Evolutionary conservation across 495 filamentous ascomycete genomes (phyloP), one percentile per base, ranked within the genome.

Genomic region (Apiosordaria backusii): DNA sequence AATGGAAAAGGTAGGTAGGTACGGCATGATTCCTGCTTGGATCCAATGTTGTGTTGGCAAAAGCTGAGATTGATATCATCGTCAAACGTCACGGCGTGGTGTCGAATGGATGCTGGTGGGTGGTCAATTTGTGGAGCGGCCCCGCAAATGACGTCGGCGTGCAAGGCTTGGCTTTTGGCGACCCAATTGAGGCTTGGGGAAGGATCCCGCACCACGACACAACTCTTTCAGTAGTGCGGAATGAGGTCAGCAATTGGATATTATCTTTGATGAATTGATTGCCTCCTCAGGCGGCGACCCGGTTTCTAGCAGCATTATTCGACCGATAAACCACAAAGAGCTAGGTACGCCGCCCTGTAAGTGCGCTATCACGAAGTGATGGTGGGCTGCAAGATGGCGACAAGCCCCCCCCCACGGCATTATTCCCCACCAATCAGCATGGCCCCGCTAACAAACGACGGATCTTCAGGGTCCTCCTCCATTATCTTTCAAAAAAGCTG

Each of bases 401-500:
- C 54, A 26, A 24, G 19, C 22, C 26, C 22, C 26, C 60, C 26
- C 62, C 53, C 62, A 29, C 59, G 18, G 19, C 57, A 55, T 24
- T 64, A 21, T 60, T 23, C 27, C 63, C 23, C 53, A 35, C 9
- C 29, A 21, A 55, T 52, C 27, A 53, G 24, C 52, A 45, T 15
- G 13, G 35, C 35, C 35, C 35, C 35, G 35, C 35, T 45, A 45
- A 55, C 66, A 64, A 63, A 59, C 25, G 26, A 69, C 53, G 53
- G 68, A 70, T 70, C 68, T 70, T 70, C 68, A 70, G 68, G 68
- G 68, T 70, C 68, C 62, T 69, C 66, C 25, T 62, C 26, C 57
- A 23, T 25, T 29, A 18, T 61, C 1, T 7, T 45, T 45, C 35
- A 13, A 45, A 45, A 45, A 45, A 45, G 9, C 35, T 45, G 35